Percentiles rank a stretch among this genome's conserved stretches.
phyloP scores from a whole-genome alignment of 208 protist genomes.

The Trypanosoma caninum region DNA sequence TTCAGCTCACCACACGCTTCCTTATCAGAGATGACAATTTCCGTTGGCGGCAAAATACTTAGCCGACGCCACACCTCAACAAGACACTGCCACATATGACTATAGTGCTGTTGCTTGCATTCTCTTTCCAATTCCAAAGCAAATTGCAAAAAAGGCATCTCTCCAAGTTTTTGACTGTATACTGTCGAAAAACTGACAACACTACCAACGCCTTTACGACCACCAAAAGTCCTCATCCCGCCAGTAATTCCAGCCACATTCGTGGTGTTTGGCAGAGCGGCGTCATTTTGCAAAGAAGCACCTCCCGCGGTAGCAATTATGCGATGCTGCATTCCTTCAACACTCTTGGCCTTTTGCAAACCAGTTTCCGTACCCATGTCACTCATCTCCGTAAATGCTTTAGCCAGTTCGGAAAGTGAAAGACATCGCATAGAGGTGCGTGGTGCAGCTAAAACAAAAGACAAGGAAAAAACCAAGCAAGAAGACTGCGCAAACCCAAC shows the following conservation, averaged over 20 bases:
- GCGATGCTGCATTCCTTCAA: neutral
- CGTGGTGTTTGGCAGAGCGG: neutral
- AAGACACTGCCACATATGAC: conserved; percentile 52
- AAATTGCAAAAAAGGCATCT: conserved; percentile 28
- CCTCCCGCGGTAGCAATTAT: neutral
- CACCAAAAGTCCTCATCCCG: neutral
- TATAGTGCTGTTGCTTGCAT: conserved; percentile 25
- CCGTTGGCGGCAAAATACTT: conserved; percentile 5
- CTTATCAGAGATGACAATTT: conserved; percentile 7
- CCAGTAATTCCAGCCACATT: too few species aligned
- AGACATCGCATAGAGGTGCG: conserved; percentile 7
- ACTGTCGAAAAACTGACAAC: conserved; percentile 28
- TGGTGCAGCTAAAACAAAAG: neutral
- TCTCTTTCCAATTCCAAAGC: conserved; percentile 27
- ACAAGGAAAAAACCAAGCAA: neutral
- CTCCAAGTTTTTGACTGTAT: conserved; percentile 30
- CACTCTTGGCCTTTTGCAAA: neutral
- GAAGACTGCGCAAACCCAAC: neutral
- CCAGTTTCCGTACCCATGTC: neutral
- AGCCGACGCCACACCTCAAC: conserved; percentile 37
- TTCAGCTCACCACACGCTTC: conserved; percentile 8
- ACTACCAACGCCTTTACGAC: neutral
- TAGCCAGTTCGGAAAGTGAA: conserved; percentile 41
- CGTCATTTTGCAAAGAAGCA: neutral
- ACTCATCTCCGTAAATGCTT: conserved; percentile 39